phyloP scores from a whole-genome alignment of 2,329 filamentous ascomycete species.

The Aspergillus ochraceus region DNA sequence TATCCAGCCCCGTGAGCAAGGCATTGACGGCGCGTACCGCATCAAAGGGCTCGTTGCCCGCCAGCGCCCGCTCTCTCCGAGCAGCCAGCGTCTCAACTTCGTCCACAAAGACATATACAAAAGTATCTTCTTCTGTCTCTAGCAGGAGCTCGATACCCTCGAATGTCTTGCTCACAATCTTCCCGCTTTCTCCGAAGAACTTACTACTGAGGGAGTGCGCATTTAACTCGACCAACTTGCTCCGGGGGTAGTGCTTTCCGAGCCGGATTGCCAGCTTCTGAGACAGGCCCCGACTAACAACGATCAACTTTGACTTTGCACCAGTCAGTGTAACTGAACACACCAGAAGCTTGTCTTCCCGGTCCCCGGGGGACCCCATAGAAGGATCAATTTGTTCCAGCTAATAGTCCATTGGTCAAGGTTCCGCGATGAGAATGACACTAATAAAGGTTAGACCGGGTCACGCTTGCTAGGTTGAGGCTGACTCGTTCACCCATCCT shows the following conservation, averaged over 20 bases:
- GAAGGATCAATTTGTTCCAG: slow-evolving; percentile 63
- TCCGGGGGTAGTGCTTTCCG: slow-evolving; percentile 38
- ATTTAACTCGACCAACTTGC: slow-evolving; percentile 49
- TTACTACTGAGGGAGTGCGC: slow-evolving; percentile 49
- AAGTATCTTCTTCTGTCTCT: slow-evolving; percentile 39
- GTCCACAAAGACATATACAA: slow-evolving; percentile 51
- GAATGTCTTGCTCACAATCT: slow-evolving; percentile 46
- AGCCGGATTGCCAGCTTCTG: slow-evolving; percentile 53
- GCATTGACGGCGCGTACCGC: slow-evolving; percentile 52
- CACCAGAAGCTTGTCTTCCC: slow-evolving; percentile 68
- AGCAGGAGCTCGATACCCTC: slow-evolving; percentile 38
- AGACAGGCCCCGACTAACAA: slow-evolving; percentile 42
- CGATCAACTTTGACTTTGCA: neutral
- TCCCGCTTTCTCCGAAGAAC: slow-evolving; percentile 50
- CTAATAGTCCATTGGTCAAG: slow-evolving; percentile 41
- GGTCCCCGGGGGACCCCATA: slow-evolving; percentile 92
- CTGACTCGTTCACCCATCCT: slow-evolving; percentile 35
- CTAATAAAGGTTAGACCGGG: slow-evolving; percentile 15
- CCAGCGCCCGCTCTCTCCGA: slow-evolving; percentile 41
- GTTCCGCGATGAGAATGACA: slow-evolving; percentile 32
- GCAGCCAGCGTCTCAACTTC: slow-evolving; percentile 53
- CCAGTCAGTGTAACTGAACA: neutral
- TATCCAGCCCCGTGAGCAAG: slow-evolving; percentile 50
- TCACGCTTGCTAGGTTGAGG: neutral
- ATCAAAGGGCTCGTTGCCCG: slow-evolving; percentile 47